A percentile compares a stretch with the other conserved stretches of the same genome.
Evolutionary conservation across 208 protist species (phyloP).

Genomic region (Lotmaria passim): DNA sequence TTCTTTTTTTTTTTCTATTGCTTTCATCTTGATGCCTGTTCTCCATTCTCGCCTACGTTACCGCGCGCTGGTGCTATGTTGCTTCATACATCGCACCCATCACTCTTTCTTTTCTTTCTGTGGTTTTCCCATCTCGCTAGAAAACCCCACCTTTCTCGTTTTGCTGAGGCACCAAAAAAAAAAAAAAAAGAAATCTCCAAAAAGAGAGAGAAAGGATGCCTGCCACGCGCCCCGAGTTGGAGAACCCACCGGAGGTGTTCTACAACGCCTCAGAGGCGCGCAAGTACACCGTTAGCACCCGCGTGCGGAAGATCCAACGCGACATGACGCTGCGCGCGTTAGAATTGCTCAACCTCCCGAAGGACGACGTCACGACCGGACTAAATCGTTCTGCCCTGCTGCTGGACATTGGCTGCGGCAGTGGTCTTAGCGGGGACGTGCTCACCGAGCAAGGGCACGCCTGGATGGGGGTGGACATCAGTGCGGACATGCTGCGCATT

Average conservation of each 20-base stretch:
- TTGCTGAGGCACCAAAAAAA: not conserved
- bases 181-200: slow-evolving; percentile 19
- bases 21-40: slow-evolving; percentile 25
- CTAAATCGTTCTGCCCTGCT: slow-evolving; percentile 71
- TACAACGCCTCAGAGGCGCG: slow-evolving; percentile 95
- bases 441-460: slow-evolving; percentile 94
- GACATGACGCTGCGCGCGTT: slow-evolving; percentile 97
- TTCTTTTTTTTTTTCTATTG: slow-evolving; percentile 13
- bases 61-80: no score
- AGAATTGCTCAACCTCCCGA: slow-evolving; percentile 95
- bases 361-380: slow-evolving; percentile 29
- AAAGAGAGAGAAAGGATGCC: slow-evolving; percentile 46
- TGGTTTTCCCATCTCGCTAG: no score
- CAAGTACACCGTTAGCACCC: slow-evolving; percentile 95
- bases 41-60: no score
- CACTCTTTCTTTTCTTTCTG: no score
- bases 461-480: slow-evolving; percentile 98
- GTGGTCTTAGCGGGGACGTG: slow-evolving; percentile 97
- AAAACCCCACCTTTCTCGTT: slow-evolving; percentile 13
- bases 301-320: slow-evolving; percentile 97
- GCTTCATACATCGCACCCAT: no score
- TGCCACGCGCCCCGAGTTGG: slow-evolving; percentile 87
- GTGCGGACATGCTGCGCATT: slow-evolving; percentile 93
- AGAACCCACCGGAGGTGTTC: slow-evolving; percentile 95
- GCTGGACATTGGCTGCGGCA: slow-evolving; percentile 99